Conservation (phyloP, 306 rosid genomes). For the Lathyrus sativus region DNA sequence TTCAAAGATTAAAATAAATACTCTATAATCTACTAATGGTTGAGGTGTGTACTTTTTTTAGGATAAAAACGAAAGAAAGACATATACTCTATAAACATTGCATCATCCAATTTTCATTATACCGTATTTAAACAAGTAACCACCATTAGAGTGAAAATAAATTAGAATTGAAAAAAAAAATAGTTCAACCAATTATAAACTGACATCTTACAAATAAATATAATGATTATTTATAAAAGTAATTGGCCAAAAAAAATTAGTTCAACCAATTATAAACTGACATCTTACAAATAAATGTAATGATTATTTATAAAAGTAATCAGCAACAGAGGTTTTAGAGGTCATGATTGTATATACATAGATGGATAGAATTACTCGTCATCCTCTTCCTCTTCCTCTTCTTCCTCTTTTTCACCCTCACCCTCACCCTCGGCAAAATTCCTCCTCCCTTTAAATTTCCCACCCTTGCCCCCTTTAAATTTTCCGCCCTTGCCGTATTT, state of each 20-base stretch:
- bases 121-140: not conserved
- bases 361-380: conserved; percentile 32
- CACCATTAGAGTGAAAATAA: too few relatives aligned
- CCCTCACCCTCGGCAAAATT: conserved; percentile 47
- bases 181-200: too few relatives aligned
- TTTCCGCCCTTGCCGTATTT: conserved; percentile 51
- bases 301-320: conserved; percentile 35
- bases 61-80: too few relatives aligned
- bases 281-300: not conserved
- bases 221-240: too few relatives aligned
- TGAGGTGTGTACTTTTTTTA: too few relatives aligned
- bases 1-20: too few relatives aligned
- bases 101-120: not conserved
- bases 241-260: too few relatives aligned
- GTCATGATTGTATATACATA: conserved; percentile 6
- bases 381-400: too few relatives aligned
- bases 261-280: conserved; percentile 14
- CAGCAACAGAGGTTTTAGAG: not conserved
- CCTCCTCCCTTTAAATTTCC: conserved; percentile 47
- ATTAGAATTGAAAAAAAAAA: too few relatives aligned
- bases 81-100: not conserved
- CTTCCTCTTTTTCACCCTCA: conserved; percentile 59
- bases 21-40: too few relatives aligned
- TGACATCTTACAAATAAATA: too few relatives aligned
- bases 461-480: too few relatives aligned